Evolutionary conservation across 495 filamentous ascomycete species (phyloP), one percentile per base, ranked within the genome.

Genomic region (Paragyromitra xinjiangensis): DNA sequence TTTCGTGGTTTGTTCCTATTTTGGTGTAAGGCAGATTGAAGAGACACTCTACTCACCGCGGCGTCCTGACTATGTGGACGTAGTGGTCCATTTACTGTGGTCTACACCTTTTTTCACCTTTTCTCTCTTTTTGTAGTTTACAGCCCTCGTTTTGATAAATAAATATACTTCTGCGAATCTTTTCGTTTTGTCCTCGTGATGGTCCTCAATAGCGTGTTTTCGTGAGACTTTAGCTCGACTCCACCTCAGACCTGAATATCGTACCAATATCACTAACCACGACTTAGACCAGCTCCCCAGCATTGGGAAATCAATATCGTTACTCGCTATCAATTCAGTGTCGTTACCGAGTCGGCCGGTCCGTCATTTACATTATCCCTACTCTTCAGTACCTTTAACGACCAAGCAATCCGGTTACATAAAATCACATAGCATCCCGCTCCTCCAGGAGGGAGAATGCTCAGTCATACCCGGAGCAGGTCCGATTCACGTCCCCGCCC

Each of bases 1-100:
- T 56, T 66, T 55, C 63, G 66, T 81, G 80, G 80, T 78, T 81
- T 71, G 68, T 73, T 73, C 80, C 80, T 81, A 81, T 81, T 81
- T 81, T 81, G 80, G 80, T 78, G 80, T 80, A 81, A 81, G 80
- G 80, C 34, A 81, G 78, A 81, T 70, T 50, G 53, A 64, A 67
- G 24, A 61, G 80, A 74, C 80, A 73, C 70, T 78, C 77, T 81
- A 81, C 80, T 81, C 80, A 81, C 64, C 74, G 79, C 73, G 26
- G 50, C 71, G 75, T 51, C 69, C 50, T 55, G 40, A 75, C 44
- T 39, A 63, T 44, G 61, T 79, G 72, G 79, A 55, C 69, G 73
- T 64, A 34, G 78, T 77, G 80, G 73, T 81, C 80, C 80, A 71
- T 81, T 71, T 74, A 65, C 37, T 71, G 69, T 73, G 61, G 80